Evolutionary conservation across 441 rosid species (phyloP), one percentile per base, ranked within the genome.

Genomic region (California macrophylla): DNA sequence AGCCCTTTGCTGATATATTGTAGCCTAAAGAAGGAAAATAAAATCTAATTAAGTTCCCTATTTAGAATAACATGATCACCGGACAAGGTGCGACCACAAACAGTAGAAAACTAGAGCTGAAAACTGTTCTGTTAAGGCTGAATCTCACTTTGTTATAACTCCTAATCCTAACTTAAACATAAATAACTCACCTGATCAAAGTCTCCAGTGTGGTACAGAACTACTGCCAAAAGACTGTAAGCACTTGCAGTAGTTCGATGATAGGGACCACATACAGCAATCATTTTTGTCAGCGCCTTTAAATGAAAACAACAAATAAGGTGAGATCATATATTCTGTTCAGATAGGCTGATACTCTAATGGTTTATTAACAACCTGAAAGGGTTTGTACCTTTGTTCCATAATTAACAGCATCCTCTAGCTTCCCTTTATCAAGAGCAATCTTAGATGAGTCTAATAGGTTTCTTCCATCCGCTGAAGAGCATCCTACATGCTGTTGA

Each of bases 201-300:
- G 70, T 89, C 92, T 62, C 92, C 94, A 62, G 94, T 89, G 79
- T 89, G 94, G 81, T 89, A 89, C 67, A 89, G 85, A 71, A 89
- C 92, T 32, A 89, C 94, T 60, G 94, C 94, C 67, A 89, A 81
- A 74, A 87, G 92, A 79, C 92, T 89, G 74, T 89, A 89, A 26
- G 92, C 94, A 77, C 92, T 91, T 4, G 94, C 94, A 6, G 94
- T 87, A 91, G 85, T 89, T 83, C 94, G 84, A 83, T 89, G 94
- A 74, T 85, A 89, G 47, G 94, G 92, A 69, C 94, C 94, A 28
- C 94, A 89, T 8, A 89, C 94, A 15, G 89, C 77, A 69, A 89
- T 89, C 38, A 87, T 90, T 72, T 89, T 89, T 12, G 91, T 72
- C 72, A 89, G 84, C 75, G 94, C 94, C 94, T 87, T 77, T 61